Conservation (phyloP, 805 yeast species). For the Clavispora santaluciae region DNA sequence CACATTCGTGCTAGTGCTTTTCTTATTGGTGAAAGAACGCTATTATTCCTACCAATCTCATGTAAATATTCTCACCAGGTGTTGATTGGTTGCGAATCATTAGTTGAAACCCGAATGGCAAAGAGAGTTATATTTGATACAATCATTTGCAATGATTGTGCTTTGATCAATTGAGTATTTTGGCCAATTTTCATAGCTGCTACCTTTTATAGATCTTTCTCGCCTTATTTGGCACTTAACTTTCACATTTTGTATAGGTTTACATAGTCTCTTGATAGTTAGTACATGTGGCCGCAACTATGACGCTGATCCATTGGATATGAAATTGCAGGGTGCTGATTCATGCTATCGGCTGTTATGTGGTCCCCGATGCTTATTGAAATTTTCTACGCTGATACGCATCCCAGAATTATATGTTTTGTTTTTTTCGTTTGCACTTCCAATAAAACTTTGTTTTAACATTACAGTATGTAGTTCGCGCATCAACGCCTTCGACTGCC, state of each 20-base stretch:
- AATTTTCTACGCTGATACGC: neutral
- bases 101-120: neutral
- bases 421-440: neutral
- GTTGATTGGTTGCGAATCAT: neutral
- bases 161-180: neutral
- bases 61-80: constrained; percentile 2
- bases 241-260: constrained; percentile 1
- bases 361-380: neutral
- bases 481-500: too few species aligned
- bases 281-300: constrained; percentile 4
- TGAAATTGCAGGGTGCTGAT: neutral
- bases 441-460: neutral
- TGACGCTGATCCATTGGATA: neutral
- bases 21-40: neutral
- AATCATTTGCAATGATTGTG: neutral
- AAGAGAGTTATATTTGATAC: neutral
- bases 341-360: neutral
- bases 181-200: neutral
- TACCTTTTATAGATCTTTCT: too few species aligned
- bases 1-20: neutral
- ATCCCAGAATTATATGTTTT: neutral
- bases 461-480: too few species aligned
- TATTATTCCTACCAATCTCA: neutral
- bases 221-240: neutral
- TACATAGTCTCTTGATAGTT: constrained; percentile 4